Conservation (phyloP, 225 moss, liverwort and hornwort genomes). For the Takakia lepidozioides region DNA sequence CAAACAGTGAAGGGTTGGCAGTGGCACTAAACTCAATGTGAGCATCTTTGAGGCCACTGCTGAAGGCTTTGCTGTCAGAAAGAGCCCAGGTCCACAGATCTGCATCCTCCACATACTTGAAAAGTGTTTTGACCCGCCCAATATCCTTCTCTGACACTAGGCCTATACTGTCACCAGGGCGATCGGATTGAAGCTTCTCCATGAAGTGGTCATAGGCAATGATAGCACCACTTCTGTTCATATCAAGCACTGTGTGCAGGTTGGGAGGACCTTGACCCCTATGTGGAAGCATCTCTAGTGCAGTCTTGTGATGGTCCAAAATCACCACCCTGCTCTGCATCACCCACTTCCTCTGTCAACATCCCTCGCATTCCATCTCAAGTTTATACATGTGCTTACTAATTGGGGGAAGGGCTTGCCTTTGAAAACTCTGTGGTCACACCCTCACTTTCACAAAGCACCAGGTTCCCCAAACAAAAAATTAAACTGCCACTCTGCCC, state of each 20-base stretch:
- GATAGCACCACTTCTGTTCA: conserved; percentile 75
- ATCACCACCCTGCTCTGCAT: conserved; percentile 73
- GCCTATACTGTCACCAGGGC: not conserved
- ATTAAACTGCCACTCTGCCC: not conserved
- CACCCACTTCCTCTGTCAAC: conserved; percentile 2
- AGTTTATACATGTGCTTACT: no score
- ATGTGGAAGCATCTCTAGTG: conserved; percentile 59
- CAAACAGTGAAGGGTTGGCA: conserved; percentile 52
- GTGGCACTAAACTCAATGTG: conserved; percentile 52
- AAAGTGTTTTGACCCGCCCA: conserved; percentile 42
- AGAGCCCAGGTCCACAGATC: conserved; percentile 82
- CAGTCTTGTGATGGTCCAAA: conserved; percentile 92
- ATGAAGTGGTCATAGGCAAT: conserved; percentile 71
- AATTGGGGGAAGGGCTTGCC: no score
- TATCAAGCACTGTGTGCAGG: conserved; percentile 48
- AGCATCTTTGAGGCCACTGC: conserved; percentile 64
- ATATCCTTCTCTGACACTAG: conserved; percentile 10
- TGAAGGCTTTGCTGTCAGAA: conserved; percentile 72
- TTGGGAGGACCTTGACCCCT: conserved; percentile 59
- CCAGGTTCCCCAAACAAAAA: not conserved
- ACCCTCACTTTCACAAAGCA: no score
- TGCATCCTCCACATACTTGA: conserved; percentile 78
- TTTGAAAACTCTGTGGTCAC: no score
- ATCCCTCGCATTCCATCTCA: no score
- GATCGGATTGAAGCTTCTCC: conserved; percentile 15